Conservation (phyloP, 148 eudicot species). For the Rhododendron simsii region DNA sequence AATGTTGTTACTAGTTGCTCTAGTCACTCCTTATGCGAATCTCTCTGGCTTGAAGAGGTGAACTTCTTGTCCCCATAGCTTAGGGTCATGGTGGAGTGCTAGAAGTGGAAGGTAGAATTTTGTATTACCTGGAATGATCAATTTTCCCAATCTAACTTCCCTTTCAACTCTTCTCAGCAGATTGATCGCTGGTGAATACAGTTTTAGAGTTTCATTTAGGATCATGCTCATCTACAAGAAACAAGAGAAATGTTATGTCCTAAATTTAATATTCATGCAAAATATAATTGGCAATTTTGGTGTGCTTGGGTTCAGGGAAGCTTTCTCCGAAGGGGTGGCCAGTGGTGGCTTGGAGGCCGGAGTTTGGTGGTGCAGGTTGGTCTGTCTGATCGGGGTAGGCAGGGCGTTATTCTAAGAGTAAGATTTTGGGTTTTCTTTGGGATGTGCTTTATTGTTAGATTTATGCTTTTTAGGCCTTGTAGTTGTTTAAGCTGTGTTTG, state of each 20-base stretch:
- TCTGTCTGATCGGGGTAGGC: no score
- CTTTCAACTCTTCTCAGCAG: not conserved
- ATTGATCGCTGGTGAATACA: not conserved
- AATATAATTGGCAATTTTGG: not conserved
- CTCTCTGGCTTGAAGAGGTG: constrained; percentile 13
- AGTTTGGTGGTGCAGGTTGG: no score
- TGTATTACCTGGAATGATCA: not conserved
- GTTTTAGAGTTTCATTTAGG: constrained; percentile 1
- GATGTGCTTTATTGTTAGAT: no score
- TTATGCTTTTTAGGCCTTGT: no score
- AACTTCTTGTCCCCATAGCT: constrained; percentile 7
- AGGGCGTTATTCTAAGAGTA: no score
- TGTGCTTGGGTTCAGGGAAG: no score
- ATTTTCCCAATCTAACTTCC: not conserved
- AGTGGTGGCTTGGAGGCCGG: no score
- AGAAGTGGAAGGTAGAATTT: not conserved
- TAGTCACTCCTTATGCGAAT: constrained; percentile 5
- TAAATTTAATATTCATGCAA: not conserved
- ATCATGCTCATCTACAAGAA: constrained; percentile 2
- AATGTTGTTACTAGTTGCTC: not conserved
- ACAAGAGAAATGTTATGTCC: not conserved
- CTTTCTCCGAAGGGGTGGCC: no score
- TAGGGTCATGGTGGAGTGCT: not conserved
- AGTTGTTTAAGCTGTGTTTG: no score
- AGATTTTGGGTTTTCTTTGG: no score